phyloP scores from a whole-genome alignment of 2,329 filamentous ascomycete species.

The Ophiostoma ulmi region DNA sequence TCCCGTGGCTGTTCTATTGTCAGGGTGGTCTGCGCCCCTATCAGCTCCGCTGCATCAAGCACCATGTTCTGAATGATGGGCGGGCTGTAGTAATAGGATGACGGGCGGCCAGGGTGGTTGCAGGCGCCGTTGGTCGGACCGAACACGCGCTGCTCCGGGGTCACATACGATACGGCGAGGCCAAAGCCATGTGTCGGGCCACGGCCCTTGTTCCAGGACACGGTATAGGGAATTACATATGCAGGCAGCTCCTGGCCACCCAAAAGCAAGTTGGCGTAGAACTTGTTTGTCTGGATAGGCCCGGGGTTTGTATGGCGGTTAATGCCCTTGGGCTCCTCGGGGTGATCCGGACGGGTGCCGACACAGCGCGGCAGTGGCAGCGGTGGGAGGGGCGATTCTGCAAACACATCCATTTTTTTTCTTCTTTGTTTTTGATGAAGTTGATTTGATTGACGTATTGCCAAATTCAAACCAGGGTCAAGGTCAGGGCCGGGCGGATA shows the following conservation, averaged over 20 bases:
- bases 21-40: constrained; percentile 48
- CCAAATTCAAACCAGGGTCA: too few species aligned
- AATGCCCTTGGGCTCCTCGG: constrained; percentile 39
- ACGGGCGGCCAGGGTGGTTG: constrained; percentile 13
- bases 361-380: constrained; percentile 15
- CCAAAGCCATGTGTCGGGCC: constrained; percentile 66
- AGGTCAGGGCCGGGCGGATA: constrained; percentile 3
- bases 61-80: constrained; percentile 75
- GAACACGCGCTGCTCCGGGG: constrained; percentile 61
- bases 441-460: background rate
- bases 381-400: background rate
- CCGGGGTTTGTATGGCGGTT: constrained; percentile 31
- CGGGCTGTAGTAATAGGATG: constrained; percentile 69
- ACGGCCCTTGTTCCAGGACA: constrained; percentile 61
- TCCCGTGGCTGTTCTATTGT: constrained; percentile 52
- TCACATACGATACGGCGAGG: constrained; percentile 68
- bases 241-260: constrained; percentile 62
- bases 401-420: constrained; percentile 9
- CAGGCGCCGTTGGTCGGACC: constrained; percentile 47
- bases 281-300: constrained; percentile 71
- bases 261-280: constrained; percentile 76
- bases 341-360: constrained; percentile 48
- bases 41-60: constrained; percentile 72
- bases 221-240: constrained; percentile 71
- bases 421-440: too few species aligned